Evolutionary conservation across 768 basidiomycete genomes (phyloP), one percentile per base, ranked within the genome.

Genomic region (Leccinum disarticulatum): DNA sequence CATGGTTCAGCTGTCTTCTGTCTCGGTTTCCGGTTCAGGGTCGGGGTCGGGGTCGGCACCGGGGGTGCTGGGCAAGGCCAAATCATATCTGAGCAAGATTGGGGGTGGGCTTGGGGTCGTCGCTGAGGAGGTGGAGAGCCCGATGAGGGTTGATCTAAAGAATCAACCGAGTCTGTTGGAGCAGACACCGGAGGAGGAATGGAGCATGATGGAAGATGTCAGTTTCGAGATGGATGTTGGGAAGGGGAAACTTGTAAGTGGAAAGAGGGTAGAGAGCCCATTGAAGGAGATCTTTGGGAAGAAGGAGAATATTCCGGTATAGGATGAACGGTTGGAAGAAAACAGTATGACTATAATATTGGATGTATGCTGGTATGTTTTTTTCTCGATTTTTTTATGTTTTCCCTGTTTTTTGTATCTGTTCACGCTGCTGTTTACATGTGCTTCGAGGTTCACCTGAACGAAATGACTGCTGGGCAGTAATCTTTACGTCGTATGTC

Each of bases 111-210:
- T 75, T n/a, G 65, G 70, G 31, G 55, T 62, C 19, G 67, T 73
- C 57, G 61, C 54, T 5, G 71, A 77, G 61, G 75, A 75, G 13
- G 74, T 73, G 47, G 73, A 76, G 15, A 86, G 86, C 15, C 87
- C 87, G 1, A 67, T 86, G 57, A 81, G 83, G 14, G 66, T 84
- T 50, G 77, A 79, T 55, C 52, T 79, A 57, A 77, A 74, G 54
- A 66, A 69, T 35, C 80, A 82, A 50, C 82, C 73, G 8, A 84
- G 82, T 62, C 68, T 87, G 64, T 66, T 87, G 63, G 86, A 86
- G 66, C 84, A 87, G 68, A 80, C 77, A 71, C 83, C 81, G 28
- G 84, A 84, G 62, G 82, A 83, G 52, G 79, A 80, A n/a, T 83
- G 77, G 79, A 76, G 71, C 31, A 65, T 68, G 35, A 65, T 78